Evolutionary conservation across 345 rosid genomes (phyloP).

Genomic region (Raphanus raphanistrum): DNA sequence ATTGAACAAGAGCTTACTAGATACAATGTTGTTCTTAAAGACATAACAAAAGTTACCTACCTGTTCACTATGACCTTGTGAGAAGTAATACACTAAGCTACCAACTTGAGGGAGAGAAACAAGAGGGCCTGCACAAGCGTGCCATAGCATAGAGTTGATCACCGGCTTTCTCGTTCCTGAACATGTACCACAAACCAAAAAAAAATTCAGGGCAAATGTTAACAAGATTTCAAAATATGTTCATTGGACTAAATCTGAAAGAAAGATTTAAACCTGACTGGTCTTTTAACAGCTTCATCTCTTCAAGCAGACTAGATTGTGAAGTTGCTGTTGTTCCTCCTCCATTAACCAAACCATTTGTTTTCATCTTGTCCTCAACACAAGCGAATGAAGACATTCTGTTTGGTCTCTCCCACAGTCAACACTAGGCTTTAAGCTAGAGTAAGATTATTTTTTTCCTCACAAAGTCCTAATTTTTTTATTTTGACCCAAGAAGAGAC

Average conservation of each 20-base stretch:
- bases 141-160: constrained; percentile 91
- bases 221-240: neutral
- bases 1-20: neutral
- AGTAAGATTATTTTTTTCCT: constrained; percentile 12
- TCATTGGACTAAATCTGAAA: neutral
- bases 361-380: constrained; percentile 70
- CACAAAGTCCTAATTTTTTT: constrained; percentile 6
- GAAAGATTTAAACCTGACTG: constrained; percentile 47
- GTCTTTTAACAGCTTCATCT: constrained; percentile 89
- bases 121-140: constrained; percentile 98
- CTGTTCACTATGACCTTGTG: constrained; percentile 99
- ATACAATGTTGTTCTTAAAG: neutral
- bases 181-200: neutral
- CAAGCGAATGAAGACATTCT: constrained; percentile 51
- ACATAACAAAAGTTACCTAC: constrained; percentile 56
- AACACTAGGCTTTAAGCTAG: constrained; percentile 16
- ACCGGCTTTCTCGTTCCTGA: constrained; percentile 57
- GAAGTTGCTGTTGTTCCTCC: constrained; percentile 20
- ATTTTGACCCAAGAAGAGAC: constrained; percentile 14
- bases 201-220: neutral
- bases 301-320: constrained; percentile 63
- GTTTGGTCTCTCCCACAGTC: constrained; percentile 22
- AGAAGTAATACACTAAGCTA: constrained; percentile 85
- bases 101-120: constrained; percentile 95
- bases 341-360: constrained; percentile 45